A percentile compares a stretch with the other conserved stretches of the same genome.
Evolutionary conservation across 2,329 filamentous ascomycete species (phyloP).

Genomic region (Sarocladium strictum): DNA sequence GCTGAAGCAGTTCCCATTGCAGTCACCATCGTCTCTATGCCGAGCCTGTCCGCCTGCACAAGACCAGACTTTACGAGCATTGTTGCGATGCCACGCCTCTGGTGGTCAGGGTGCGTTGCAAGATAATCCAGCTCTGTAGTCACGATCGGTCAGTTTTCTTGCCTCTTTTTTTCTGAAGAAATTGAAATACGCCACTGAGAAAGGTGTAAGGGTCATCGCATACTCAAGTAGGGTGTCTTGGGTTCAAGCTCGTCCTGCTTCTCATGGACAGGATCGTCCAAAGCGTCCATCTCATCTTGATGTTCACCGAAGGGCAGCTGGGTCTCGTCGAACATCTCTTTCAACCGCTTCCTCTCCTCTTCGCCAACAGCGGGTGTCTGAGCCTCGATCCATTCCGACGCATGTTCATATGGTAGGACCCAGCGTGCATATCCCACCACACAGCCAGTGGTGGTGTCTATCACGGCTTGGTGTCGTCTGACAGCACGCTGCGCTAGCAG

Average conservation of each 20-base stretch:
- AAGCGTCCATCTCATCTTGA: background rate
- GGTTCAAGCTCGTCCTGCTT: conserved; percentile 8
- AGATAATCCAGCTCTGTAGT: conserved; percentile 19
- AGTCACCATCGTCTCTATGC: conserved; percentile 14
- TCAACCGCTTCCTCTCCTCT: conserved; percentile 3
- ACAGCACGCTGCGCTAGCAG: conserved; percentile 1
- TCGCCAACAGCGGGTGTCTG: conserved; percentile 11
- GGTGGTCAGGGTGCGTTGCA: conserved; percentile 17
- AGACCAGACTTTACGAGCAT: conserved; percentile 22
- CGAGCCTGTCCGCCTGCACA: conserved; percentile 13
- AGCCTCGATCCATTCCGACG: conserved; percentile 11
- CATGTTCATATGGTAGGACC: conserved; percentile 3
- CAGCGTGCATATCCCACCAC: conserved; percentile 17
- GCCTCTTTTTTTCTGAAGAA: background rate
- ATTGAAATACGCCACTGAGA: no score
- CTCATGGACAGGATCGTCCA: conserved; percentile 6
- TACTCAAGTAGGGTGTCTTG: conserved; percentile 10
- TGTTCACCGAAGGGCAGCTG: background rate
- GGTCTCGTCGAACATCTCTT: conserved; percentile 7
- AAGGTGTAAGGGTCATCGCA: no score
- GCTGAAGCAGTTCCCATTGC: conserved; percentile 15
- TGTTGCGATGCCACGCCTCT: conserved; percentile 26
- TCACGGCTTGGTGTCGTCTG: background rate
- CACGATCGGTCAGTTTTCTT: background rate
- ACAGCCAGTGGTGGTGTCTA: conserved; percentile 12